These are phyloP conservation scores for Fusarium coffeatum DNA, from an alignment of 2,329 filamentous ascomycete species.

Conservation along the genomic window DNA sequence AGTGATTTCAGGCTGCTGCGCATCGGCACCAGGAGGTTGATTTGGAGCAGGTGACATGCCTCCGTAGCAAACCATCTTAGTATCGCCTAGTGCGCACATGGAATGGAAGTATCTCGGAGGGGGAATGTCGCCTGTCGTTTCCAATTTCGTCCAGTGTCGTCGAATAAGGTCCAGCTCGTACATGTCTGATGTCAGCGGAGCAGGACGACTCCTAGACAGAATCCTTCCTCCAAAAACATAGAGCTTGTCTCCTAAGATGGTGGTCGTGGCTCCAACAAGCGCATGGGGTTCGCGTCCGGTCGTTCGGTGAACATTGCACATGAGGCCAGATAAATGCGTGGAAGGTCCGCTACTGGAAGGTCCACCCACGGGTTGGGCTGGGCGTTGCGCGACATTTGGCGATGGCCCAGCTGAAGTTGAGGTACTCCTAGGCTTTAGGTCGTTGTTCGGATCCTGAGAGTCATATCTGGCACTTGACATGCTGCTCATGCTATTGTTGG, in stretches of 20 bases:
- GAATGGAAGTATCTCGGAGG: slow-evolving; percentile 97
- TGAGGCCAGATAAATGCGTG: slow-evolving; percentile 71
- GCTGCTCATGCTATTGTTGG: slow-evolving; percentile 60
- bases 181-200: slow-evolving; percentile 85
- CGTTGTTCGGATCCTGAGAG: slow-evolving; percentile 59
- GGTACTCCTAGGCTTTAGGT: slow-evolving; percentile 63
- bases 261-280: slow-evolving; percentile 93
- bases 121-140: slow-evolving; percentile 85
- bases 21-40: slow-evolving; percentile 58
- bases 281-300: slow-evolving; percentile 92
- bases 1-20: slow-evolving; percentile 83
- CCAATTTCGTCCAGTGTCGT: slow-evolving; percentile 92
- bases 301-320: slow-evolving; percentile 82
- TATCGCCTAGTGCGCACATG: slow-evolving; percentile 91
- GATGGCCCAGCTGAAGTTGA: slow-evolving; percentile 68
- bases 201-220: slow-evolving; percentile 82
- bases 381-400: slow-evolving; percentile 59
- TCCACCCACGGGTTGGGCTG: slow-evolving; percentile 52
- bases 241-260: slow-evolving; percentile 92
- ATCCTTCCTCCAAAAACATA: slow-evolving; percentile 96
- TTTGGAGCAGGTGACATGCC: slow-evolving; percentile 88
- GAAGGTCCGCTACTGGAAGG: slow-evolving; percentile 60
- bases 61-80: slow-evolving; percentile 96
- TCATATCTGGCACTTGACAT: slow-evolving; percentile 59
- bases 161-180: slow-evolving; percentile 93